A percentile compares a stretch with the other conserved stretches of the same genome.
Conservation (phyloP, 345 rosid genomes). For the Microthlaspi erraticum region DNA sequence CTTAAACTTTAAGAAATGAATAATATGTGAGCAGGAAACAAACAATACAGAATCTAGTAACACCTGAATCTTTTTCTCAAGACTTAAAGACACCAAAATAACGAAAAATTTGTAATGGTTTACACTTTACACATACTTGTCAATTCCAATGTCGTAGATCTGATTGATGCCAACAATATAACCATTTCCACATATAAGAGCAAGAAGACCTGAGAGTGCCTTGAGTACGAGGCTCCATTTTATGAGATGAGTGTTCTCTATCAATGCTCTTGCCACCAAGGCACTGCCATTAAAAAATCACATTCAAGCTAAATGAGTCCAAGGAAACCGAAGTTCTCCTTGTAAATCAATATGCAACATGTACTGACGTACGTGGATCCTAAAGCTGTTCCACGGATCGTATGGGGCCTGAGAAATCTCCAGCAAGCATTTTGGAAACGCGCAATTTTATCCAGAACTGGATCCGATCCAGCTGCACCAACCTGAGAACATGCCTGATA, state of each 20-base stretch:
- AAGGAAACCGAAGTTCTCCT: neutral
- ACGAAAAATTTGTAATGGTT: neutral
- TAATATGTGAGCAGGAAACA: slow-evolving; percentile 5
- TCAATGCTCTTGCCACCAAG: slow-evolving; percentile 83
- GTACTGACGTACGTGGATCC: slow-evolving; percentile 77
- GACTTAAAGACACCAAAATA: neutral
- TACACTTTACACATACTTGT: too few relatives aligned
- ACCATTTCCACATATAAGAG: slow-evolving; percentile 94
- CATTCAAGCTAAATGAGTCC: slow-evolving; percentile 21
- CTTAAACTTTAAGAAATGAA: neutral
- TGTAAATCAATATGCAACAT: slow-evolving; percentile 7
- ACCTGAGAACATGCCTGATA: slow-evolving; percentile 71
- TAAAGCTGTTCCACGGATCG: slow-evolving; percentile 90
- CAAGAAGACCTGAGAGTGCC: slow-evolving; percentile 86
- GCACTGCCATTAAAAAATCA: slow-evolving; percentile 61
- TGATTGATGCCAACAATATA: slow-evolving; percentile 99
- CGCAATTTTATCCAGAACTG: slow-evolving; percentile 59
- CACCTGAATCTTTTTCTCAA: neutral
- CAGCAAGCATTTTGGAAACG: slow-evolving; percentile 85
- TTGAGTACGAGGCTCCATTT: slow-evolving; percentile 82
- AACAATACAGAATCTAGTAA: slow-evolving; percentile 11
- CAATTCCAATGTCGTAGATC: slow-evolving; percentile 93
- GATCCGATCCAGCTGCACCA: slow-evolving; percentile 88
- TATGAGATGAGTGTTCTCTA: slow-evolving; percentile 81
- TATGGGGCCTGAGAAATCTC: slow-evolving; percentile 98